Conservation (phyloP, 208 protist genomes). For the Acanthamoeba triangularis region DNA sequence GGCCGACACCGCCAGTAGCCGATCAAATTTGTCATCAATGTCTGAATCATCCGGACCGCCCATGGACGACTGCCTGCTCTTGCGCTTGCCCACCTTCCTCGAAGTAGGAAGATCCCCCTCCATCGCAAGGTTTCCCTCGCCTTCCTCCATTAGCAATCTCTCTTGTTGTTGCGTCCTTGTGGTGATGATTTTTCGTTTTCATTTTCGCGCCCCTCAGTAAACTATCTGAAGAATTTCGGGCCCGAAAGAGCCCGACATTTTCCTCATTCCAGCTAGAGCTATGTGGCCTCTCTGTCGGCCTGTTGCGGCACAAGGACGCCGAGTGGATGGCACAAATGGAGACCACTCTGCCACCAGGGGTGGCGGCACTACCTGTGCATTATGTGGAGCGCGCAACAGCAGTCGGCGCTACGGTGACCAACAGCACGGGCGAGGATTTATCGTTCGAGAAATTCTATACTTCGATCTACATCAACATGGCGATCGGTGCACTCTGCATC, state of each 20-base stretch:
- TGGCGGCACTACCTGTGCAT: neutral
- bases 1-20: constrained; percentile 12
- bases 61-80: neutral
- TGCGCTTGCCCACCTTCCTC: neutral
- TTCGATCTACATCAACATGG: constrained; percentile 29
- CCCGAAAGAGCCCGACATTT: too few species aligned
- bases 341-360: neutral
- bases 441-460: constrained; percentile 47
- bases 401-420: neutral
- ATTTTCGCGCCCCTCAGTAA: too few species aligned
- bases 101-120: neutral
- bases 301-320: too few species aligned
- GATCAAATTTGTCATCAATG: constrained; percentile 9
- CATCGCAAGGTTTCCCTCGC: too few species aligned
- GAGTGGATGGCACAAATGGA: too few species aligned
- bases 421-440: neutral
- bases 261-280: too few species aligned
- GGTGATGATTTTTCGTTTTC: too few species aligned
- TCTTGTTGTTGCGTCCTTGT: too few species aligned
- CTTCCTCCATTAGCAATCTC: too few species aligned
- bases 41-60: neutral
- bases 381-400: neutral
- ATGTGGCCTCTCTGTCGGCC: too few species aligned
- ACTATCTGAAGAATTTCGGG: too few species aligned
- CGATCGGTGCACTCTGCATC: neutral